Conservation (phyloP, 2,329 filamentous ascomycete species). For the Metarhizium brunneum region DNA sequence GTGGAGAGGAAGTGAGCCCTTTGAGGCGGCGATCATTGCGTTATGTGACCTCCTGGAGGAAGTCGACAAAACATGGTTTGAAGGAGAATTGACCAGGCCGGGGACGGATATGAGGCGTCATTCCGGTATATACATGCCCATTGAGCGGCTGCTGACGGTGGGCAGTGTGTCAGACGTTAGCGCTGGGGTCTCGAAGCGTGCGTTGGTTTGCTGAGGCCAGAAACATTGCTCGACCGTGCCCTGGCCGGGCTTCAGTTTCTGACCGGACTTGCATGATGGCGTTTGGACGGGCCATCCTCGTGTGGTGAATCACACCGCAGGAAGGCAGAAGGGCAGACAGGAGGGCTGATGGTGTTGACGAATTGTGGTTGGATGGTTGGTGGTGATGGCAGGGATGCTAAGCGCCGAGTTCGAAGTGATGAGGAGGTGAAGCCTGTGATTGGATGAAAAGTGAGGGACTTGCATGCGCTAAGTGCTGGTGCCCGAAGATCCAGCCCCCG, state of each 20-base stretch:
- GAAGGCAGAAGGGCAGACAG: neutral
- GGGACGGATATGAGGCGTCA: conserved; percentile 27
- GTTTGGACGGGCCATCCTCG: neutral
- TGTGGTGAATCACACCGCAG: conserved; percentile 7
- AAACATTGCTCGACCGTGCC: neutral
- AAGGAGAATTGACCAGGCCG: conserved; percentile 35
- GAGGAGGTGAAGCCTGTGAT: conserved; percentile 1
- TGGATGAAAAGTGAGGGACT: conserved; percentile 1
- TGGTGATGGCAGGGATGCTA: conserved; percentile 25
- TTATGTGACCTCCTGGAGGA: conserved; percentile 34
- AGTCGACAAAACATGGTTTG: conserved; percentile 40
- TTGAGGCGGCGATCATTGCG: conserved; percentile 22
- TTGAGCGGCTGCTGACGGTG: conserved; percentile 42
- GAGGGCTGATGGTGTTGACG: conserved; percentile 6
- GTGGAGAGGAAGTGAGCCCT: conserved; percentile 22
- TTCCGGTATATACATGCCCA: conserved; percentile 38
- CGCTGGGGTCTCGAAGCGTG: conserved; percentile 7
- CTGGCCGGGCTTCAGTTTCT: neutral
- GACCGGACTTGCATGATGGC: conserved; percentile 3
- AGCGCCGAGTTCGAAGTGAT: conserved; percentile 23
- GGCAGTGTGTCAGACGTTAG: conserved; percentile 28
- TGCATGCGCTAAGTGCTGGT: neutral
- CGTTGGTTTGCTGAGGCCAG: neutral
- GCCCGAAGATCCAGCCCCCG: neutral
- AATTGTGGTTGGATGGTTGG: conserved; percentile 31